A percentile compares a stretch with the other conserved stretches of the same genome.
phyloP scores from a whole-genome alignment of 2,329 filamentous ascomycete species.

The Escovopsis sp. region DNA sequence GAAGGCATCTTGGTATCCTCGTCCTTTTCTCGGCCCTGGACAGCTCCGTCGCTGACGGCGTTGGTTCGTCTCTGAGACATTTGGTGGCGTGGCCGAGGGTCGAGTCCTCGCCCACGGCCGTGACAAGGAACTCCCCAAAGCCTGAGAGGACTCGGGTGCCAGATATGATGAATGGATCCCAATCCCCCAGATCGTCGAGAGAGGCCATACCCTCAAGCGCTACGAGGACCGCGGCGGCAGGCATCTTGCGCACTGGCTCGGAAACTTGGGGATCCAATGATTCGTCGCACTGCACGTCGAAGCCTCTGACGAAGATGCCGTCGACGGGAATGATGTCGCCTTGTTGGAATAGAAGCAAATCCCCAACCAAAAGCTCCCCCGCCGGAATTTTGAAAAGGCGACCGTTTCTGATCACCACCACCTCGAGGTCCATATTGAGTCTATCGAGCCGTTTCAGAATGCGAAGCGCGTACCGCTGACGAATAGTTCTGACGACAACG shows the following conservation, averaged over 20 bases:
- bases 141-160: slow-evolving; percentile 33
- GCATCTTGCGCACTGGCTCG: slow-evolving; percentile 53
- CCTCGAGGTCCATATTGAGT: slow-evolving; percentile 47
- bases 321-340: slow-evolving; percentile 58
- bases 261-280: slow-evolving; percentile 62
- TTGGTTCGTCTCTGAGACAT: slow-evolving; percentile 32
- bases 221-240: slow-evolving; percentile 38
- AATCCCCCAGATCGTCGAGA: slow-evolving; percentile 26
- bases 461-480: slow-evolving; percentile 54
- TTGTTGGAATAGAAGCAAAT: slow-evolving; percentile 52
- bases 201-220: slow-evolving; percentile 31
- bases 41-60: too few relatives aligned
- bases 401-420: slow-evolving; percentile 51
- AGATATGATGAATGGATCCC: slow-evolving; percentile 51
- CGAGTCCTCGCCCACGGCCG: slow-evolving; percentile 39
- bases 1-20: too few relatives aligned
- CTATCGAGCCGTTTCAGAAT: slow-evolving; percentile 48
- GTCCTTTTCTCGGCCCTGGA: too few relatives aligned
- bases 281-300: slow-evolving; percentile 48
- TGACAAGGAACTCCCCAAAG: slow-evolving; percentile 37
- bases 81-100: slow-evolving; percentile 39
- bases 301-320: slow-evolving; percentile 47
- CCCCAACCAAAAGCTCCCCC: slow-evolving; percentile 52
- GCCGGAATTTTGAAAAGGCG: slow-evolving; percentile 48
- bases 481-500: slow-evolving; percentile 44